These are phyloP conservation scores for Tritrichomonas foetus DNA, from an alignment of 208 protist species.

Conservation along the genomic window DNA sequence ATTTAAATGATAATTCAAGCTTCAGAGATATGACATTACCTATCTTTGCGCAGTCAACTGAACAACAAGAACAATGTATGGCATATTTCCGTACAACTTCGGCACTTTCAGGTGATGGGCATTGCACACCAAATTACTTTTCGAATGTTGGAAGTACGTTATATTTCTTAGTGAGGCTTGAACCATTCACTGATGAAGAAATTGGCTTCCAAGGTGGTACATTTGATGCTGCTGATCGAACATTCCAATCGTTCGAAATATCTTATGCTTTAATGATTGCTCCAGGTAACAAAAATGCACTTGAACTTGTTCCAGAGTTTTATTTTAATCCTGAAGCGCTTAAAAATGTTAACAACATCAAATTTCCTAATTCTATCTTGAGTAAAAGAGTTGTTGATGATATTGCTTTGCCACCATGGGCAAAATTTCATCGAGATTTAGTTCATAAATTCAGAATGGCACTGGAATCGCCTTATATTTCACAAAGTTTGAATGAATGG, in stretches of 20 bases:
- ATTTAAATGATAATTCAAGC: neutral
- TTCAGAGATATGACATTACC: neutral
- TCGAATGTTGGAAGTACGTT: neutral
- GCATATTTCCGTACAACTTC: neutral
- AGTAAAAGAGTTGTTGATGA: conserved; percentile 35
- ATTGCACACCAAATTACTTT: neutral
- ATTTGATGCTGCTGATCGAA: conserved; percentile 59
- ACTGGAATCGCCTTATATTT: neutral
- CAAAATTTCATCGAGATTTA: neutral
- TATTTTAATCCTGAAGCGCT: conserved; percentile 58
- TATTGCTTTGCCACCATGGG: conserved; percentile 51
- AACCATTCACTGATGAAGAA: neutral
- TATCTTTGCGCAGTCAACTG: neutral
- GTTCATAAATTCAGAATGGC: neutral
- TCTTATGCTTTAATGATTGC: neutral
- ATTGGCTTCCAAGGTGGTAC: conserved; percentile 64
- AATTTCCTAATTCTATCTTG: conserved; percentile 22
- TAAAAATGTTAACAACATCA: conserved; percentile 51
- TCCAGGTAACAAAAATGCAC: neutral
- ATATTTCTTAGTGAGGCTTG: neutral
- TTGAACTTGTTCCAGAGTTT: conserved; percentile 63
- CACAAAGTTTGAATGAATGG: neutral
- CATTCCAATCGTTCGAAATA: neutral
- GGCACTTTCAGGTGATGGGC: neutral
- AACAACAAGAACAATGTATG: neutral